These are phyloP conservation scores for Tricholoma terreum DNA, from an alignment of 768 basidiomycete genomes.

Conservation along the genomic window DNA sequence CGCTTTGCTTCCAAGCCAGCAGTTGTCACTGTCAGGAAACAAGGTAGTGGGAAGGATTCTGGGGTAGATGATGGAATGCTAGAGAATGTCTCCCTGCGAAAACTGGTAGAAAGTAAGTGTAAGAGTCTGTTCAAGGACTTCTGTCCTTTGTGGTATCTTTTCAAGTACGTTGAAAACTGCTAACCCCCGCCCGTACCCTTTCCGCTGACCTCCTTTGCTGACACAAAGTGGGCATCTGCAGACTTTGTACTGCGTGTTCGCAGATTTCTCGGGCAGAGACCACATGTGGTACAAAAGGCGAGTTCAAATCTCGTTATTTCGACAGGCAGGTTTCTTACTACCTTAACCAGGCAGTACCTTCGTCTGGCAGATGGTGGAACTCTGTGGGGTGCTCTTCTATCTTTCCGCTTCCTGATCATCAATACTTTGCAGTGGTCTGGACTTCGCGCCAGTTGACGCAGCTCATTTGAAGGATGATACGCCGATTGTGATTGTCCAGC, in stretches of 20 bases:
- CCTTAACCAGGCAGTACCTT: conserved; percentile 37
- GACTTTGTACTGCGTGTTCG: conserved; percentile 56
- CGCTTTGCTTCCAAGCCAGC: conserved; percentile 41
- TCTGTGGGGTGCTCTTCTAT: conserved; percentile 37
- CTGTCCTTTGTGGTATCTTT: conserved; percentile 48
- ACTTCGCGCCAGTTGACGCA: conserved; percentile 50
- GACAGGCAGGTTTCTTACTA: neutral
- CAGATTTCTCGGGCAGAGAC: conserved; percentile 58
- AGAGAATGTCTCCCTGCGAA: conserved; percentile 34
- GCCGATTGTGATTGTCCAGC: conserved; percentile 53
- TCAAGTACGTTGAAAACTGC: conserved; percentile 33
- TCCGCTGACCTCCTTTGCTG: neutral
- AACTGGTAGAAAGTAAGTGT: conserved; percentile 40
- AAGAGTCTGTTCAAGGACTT: conserved; percentile 41
- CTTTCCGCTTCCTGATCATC: conserved; percentile 5
- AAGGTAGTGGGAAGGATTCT: conserved; percentile 25
- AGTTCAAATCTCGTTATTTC: conserved; percentile 5
- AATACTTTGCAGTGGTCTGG: conserved; percentile 45
- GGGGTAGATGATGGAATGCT: conserved; percentile 15
- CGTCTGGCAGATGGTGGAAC: conserved; percentile 60
- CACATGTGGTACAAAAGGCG: conserved; percentile 55
- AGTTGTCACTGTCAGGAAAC: conserved; percentile 30
- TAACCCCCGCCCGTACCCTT: neutral
- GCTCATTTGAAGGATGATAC: conserved; percentile 33
- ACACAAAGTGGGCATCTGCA: conserved; percentile 56